Percentiles rank a stretch among this genome's conserved stretches.
Evolutionary conservation across 1,284 basidiomycete genomes (phyloP).

Genomic region (Boletus coffeatus): DNA sequence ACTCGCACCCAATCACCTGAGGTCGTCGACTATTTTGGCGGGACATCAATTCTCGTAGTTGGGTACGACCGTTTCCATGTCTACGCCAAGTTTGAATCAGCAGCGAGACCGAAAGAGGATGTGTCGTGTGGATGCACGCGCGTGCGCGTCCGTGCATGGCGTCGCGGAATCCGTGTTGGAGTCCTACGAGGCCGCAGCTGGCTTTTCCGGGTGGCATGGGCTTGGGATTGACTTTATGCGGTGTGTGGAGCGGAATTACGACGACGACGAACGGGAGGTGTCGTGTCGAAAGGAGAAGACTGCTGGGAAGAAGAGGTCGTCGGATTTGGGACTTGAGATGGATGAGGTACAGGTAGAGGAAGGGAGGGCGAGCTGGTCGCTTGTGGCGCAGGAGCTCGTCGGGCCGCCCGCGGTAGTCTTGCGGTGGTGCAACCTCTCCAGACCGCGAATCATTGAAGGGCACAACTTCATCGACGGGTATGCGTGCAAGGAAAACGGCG

Average conservation of each 20-base stretch:
- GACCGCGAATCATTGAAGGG: too few species aligned
- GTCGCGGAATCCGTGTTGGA: conserved; percentile 22
- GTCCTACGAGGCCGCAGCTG: conserved; percentile 25
- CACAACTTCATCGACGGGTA: too few species aligned
- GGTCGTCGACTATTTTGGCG: conserved; percentile 25
- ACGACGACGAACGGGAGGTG: background rate
- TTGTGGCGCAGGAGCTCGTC: conserved; percentile 20
- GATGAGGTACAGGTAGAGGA: conserved; percentile 25
- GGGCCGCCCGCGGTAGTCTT: conserved; percentile 18
- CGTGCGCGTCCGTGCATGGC: conserved; percentile 2
- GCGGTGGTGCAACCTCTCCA: background rate
- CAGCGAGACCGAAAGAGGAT: background rate
- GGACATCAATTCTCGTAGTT: conserved; percentile 11
- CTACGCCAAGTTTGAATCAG: background rate
- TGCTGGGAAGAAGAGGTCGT: background rate
- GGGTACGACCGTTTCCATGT: conserved; percentile 2
- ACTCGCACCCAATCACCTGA: conserved; percentile 10
- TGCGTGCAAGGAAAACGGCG: too few species aligned
- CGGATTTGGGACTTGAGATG: conserved; percentile 10
- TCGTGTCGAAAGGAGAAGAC: background rate
- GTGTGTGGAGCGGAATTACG: background rate
- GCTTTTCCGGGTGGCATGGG: conserved; percentile 29
- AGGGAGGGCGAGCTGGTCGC: conserved; percentile 19
- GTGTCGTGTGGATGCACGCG: background rate
- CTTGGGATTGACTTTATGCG: conserved; percentile 14